These are phyloP conservation scores for Ilex aquifolium DNA, from an alignment of 257 asterid genomes.

Conservation along the genomic window DNA sequence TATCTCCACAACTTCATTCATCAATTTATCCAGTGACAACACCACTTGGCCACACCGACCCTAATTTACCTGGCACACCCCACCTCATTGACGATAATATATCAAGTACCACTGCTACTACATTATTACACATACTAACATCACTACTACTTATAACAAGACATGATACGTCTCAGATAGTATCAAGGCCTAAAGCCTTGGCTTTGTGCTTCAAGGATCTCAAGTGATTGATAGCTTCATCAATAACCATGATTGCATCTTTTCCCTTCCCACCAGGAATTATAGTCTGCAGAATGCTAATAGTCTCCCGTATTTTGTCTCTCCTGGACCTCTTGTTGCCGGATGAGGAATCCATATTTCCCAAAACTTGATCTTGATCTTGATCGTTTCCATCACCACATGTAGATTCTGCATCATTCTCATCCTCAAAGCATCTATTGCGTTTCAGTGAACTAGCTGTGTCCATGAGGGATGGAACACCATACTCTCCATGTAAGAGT, in stretches of 20 bases:
- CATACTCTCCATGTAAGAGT: slow-evolving; percentile 28
- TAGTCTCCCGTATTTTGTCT: slow-evolving; percentile 49
- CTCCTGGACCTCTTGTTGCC: slow-evolving; percentile 47
- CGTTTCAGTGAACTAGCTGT: slow-evolving; percentile 28
- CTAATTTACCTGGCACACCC: no score
- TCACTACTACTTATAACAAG: slow-evolving; percentile 4
- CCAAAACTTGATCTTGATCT: slow-evolving; percentile 17
- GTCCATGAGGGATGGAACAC: slow-evolving; percentile 13
- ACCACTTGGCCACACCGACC: no score
- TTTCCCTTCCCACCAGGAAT: slow-evolving; percentile 59
- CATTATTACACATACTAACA: slow-evolving; percentile 7
- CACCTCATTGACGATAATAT: background rate
- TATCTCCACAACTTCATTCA: no score
- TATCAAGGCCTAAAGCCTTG: slow-evolving; percentile 39
- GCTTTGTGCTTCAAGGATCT: slow-evolving; percentile 67
- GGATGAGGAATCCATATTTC: slow-evolving; percentile 18
- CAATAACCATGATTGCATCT: slow-evolving; percentile 53
- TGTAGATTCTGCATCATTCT: slow-evolving; percentile 63
- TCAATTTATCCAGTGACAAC: no score
- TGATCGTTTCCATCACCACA: slow-evolving; percentile 27
- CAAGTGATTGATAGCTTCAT: slow-evolving; percentile 67
- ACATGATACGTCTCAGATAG: background rate
- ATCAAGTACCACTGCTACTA: slow-evolving; percentile 5
- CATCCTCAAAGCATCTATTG: slow-evolving; percentile 24
- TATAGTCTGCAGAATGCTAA: slow-evolving; percentile 50